Percentiles rank a stretch among this genome's conserved stretches.
Conservation (phyloP, 75 land plant genomes). For the Sequoiadendron giganteum region DNA sequence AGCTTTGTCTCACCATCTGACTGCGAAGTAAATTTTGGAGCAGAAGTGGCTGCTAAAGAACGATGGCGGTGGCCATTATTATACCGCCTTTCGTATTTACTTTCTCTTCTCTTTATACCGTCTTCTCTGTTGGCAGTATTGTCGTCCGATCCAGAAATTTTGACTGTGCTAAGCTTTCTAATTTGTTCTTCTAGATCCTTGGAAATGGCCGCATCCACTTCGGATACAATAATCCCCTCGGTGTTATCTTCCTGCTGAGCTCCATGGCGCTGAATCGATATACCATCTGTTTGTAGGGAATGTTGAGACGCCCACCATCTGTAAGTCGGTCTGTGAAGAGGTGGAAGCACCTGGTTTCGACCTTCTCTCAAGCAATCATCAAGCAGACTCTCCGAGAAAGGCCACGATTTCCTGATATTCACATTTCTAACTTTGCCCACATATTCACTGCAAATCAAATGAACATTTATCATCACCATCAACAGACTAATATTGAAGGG, state of each 20-base stretch:
- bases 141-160: not conserved
- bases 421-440: constrained; percentile 1
- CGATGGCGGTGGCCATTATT: not conserved
- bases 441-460: not conserved
- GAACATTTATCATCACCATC: not conserved
- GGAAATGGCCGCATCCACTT: not conserved
- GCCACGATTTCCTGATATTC: constrained; percentile 12
- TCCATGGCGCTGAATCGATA: not conserved
- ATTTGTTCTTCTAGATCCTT: not conserved
- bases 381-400: constrained; percentile 4
- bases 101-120: not conserved
- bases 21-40: not conserved
- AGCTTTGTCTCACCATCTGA: not conserved
- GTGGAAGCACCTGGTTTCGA: not conserved
- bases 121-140: not conserved
- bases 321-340: not conserved
- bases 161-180: not conserved
- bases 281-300: not conserved
- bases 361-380: not conserved
- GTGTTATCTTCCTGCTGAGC: not conserved
- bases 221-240: not conserved
- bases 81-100: not conserved
- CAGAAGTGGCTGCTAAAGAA: not conserved
- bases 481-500: not conserved
- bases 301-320: constrained; percentile 6